These are phyloP conservation scores for Areca catechu DNA, from an alignment of 176 grass and related monocot genomes.

Conservation along the genomic window DNA sequence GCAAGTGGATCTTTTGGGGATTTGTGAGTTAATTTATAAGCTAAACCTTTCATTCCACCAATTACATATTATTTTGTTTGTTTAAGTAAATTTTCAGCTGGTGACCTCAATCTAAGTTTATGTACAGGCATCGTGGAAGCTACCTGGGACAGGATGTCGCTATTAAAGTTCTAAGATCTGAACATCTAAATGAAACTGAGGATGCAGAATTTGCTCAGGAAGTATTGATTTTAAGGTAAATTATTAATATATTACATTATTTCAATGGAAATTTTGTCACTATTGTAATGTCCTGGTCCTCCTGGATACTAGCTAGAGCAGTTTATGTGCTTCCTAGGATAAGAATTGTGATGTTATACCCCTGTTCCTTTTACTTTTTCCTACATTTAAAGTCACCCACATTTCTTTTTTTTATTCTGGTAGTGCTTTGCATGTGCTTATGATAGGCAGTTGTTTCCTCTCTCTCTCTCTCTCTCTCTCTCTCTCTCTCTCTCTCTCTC, in stretches of 20 bases:
- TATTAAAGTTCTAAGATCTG: conserved; percentile 82
- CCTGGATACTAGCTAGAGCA: neutral
- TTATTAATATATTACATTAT: neutral
- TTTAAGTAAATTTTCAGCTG: neutral
- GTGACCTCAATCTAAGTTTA: conserved; percentile 13
- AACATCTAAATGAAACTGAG: conserved; percentile 83
- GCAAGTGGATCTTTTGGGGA: conserved; percentile 93
- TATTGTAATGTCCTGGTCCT: neutral
- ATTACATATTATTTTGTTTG: neutral
- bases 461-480: neutral
- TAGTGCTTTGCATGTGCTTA: no score
- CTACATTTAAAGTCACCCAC: no score
- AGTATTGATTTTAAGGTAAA: conserved; percentile 93
- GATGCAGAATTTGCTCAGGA: conserved; percentile 83
- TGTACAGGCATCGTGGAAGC: conserved; percentile 74
- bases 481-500: neutral
- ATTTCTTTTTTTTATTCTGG: no score
- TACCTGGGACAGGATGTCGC: conserved; percentile 91
- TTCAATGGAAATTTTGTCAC: neutral
- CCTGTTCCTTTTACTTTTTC: no score
- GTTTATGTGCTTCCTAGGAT: neutral
- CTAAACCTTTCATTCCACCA: no score
- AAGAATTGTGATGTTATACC: no score
- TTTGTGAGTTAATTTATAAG: conserved; percentile 47
- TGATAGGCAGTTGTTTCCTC: no score